phyloP scores from a whole-genome alignment of 176 grass and related monocot species.

The Cenchrus americanus region DNA sequence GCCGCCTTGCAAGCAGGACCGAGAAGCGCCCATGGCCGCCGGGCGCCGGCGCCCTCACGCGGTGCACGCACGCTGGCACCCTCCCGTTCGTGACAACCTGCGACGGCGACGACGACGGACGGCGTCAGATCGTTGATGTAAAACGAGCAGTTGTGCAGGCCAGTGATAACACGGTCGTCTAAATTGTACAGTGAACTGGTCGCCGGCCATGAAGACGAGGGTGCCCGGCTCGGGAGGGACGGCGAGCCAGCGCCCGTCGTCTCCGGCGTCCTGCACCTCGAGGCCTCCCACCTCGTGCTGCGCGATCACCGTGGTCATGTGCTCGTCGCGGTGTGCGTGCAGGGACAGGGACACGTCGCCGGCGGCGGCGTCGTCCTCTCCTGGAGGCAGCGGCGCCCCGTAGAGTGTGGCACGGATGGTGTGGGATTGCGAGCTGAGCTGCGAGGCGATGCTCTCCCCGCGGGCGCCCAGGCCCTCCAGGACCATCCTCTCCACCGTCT shows the following conservation, averaged over 20 bases:
- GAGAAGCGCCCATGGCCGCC: background rate
- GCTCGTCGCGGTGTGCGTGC: slow-evolving; percentile 5
- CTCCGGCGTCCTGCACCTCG: background rate
- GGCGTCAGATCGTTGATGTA: too few species aligned
- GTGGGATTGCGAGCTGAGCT: background rate
- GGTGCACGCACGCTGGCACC: slow-evolving; percentile 16
- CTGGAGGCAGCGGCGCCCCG: background rate
- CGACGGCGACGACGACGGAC: background rate
- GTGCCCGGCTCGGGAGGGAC: background rate
- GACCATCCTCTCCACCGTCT: background rate
- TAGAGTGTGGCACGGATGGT: background rate
- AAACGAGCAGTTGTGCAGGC: too few species aligned
- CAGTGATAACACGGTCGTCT: background rate
- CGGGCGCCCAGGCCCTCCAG: background rate
- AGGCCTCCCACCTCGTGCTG: slow-evolving; percentile 43
- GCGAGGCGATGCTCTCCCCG: background rate
- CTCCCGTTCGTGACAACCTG: background rate
- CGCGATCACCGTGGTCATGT: background rate
- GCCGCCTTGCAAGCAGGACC: background rate
- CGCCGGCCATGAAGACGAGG: background rate
- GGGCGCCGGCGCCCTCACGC: background rate
- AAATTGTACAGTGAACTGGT: background rate
- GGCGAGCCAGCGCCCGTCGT: background rate
- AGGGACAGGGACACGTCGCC: background rate
- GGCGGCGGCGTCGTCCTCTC: background rate